Conservation (phyloP, 73 alveolate genomes). For the Blepharisma japonicum region DNA sequence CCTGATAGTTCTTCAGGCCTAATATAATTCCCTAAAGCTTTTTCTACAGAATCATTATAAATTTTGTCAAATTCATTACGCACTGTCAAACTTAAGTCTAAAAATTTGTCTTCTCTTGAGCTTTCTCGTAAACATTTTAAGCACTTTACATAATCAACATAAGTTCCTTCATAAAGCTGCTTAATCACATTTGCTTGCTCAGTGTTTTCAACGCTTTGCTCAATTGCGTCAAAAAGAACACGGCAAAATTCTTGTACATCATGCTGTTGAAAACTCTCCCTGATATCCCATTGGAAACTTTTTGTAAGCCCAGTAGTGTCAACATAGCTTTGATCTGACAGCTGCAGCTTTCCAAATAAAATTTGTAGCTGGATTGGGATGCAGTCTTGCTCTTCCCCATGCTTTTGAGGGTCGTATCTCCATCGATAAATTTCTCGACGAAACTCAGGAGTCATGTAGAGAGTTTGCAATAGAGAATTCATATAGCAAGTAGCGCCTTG, state of each 20-base stretch:
- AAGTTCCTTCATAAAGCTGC: slow-evolving; percentile 59
- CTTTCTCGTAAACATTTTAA: slow-evolving; percentile 79
- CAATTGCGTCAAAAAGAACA: slow-evolving; percentile 93
- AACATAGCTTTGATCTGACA: slow-evolving; percentile 14
- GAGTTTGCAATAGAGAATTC: slow-evolving; percentile 73
- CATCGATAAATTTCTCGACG: slow-evolving; percentile 67
- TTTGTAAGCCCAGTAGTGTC: slow-evolving; percentile 45
- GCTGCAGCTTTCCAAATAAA: slow-evolving; percentile 59
- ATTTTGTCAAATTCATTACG: slow-evolving; percentile 77
- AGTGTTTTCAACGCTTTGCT: slow-evolving; percentile 55
- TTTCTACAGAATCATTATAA: slow-evolving; percentile 71
- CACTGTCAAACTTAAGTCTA: slow-evolving; percentile 86
- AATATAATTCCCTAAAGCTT: slow-evolving; percentile 85
- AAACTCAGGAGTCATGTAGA: slow-evolving; percentile 84
- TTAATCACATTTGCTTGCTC: slow-evolving; percentile 59
- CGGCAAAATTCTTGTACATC: slow-evolving; percentile 86
- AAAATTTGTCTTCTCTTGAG: slow-evolving; percentile 55
- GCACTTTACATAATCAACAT: slow-evolving; percentile 71
- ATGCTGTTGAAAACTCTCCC: slow-evolving; percentile 56
- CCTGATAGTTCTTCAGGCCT: slow-evolving; percentile 82
- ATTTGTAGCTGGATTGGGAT: slow-evolving; percentile 63
- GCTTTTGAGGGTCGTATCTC: slow-evolving; percentile 39
- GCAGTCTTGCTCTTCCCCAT: slow-evolving; percentile 53
- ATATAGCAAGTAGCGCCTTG: slow-evolving; percentile 89
- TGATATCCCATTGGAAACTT: slow-evolving; percentile 55